Percentiles rank a stretch among this genome's conserved stretches.
These are phyloP conservation scores for Syzygium aqueum DNA, from an alignment of 345 rosid genomes.

Conservation along the genomic window DNA sequence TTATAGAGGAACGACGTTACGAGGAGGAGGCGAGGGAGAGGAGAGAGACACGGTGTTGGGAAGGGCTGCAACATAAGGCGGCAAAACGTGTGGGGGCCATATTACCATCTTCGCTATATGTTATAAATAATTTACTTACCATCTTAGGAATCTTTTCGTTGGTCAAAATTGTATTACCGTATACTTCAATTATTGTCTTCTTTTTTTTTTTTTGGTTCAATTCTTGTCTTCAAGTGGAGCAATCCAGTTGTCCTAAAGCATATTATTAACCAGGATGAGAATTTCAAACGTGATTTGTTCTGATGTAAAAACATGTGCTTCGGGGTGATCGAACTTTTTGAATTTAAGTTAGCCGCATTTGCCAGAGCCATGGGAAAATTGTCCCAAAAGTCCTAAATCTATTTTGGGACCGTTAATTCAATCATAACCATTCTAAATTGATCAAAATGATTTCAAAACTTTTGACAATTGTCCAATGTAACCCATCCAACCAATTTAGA, in stretches of 20 bases:
- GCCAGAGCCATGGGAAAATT: neutral
- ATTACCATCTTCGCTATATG: neutral
- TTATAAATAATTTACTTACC: neutral
- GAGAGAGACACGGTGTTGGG: neutral
- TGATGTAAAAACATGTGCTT: neutral
- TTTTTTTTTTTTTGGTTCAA: no score
- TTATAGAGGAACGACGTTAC: neutral
- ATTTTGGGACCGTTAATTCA: accelerated
- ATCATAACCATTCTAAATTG: neutral
- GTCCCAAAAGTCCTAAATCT: neutral
- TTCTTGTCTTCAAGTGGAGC: neutral
- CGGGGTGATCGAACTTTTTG: neutral
- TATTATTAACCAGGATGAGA: neutral
- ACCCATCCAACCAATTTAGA: no score
- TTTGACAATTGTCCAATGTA: neutral
- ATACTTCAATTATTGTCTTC: neutral
- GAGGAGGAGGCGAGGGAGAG: neutral
- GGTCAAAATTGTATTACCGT: neutral
- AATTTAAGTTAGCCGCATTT: neutral
- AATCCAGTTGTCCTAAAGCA: neutral
- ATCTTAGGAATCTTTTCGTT: neutral
- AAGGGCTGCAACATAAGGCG: neutral
- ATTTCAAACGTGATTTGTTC: neutral
- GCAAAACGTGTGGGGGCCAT: neutral
- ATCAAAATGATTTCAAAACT: neutral